Conservation (phyloP, 257 asterid genomes). For the Gynochthodes officinalis region DNA sequence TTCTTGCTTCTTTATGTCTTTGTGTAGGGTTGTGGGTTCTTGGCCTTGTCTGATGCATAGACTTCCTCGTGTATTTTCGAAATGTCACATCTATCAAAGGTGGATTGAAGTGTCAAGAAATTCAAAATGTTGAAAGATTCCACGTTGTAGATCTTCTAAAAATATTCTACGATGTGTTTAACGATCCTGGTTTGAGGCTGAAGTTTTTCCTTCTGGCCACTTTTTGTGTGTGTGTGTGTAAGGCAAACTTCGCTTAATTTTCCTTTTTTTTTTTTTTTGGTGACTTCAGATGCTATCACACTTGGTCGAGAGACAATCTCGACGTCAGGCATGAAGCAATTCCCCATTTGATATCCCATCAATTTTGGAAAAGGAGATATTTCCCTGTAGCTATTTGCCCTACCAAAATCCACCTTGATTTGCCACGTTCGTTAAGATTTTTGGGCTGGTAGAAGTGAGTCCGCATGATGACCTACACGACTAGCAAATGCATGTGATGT, state of each 20-base stretch:
- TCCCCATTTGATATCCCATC: background rate
- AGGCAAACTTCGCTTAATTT: no score
- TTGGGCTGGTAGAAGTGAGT: background rate
- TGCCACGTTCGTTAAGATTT: background rate
- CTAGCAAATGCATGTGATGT: background rate
- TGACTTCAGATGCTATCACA: background rate
- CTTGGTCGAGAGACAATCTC: background rate
- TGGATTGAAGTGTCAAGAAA: no score
- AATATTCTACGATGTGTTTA: no score
- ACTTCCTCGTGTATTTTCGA: background rate
- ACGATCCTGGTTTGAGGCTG: no score
- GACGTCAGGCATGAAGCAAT: background rate
- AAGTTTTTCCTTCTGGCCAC: no score
- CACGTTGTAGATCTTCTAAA: no score
- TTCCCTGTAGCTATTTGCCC: background rate
- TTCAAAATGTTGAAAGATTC: no score
- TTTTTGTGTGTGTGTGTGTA: no score
- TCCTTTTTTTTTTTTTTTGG: no score
- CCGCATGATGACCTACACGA: background rate
- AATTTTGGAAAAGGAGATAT: background rate
- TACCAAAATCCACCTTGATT: background rate
- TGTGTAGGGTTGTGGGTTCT: conserved; percentile 3
- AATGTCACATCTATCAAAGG: no score
- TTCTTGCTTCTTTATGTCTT: conserved; percentile 10
- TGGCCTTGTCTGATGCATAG: conserved; percentile 17